A percentile compares a stretch with the other conserved stretches of the same genome.
Conservation (phyloP, 176 grass and related monocot species). For the Saccharum officinarum region DNA sequence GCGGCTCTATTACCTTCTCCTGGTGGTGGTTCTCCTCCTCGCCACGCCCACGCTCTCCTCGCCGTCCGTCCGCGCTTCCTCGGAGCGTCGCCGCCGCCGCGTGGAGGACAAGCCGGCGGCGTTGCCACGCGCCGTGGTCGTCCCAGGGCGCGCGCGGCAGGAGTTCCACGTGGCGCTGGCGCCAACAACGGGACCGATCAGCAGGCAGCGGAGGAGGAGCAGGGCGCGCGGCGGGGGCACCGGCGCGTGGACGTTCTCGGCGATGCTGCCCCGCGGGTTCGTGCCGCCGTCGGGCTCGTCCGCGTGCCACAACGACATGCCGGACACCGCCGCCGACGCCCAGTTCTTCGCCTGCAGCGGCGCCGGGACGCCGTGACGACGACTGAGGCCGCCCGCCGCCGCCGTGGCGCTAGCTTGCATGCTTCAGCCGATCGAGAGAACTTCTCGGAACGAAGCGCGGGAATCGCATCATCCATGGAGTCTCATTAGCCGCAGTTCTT, state of each 20-base stretch:
- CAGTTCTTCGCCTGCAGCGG: slow-evolving; percentile 31
- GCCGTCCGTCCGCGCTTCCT: not conserved
- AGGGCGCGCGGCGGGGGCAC: slow-evolving; percentile 1
- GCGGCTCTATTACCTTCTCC: not conserved
- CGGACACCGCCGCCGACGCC: slow-evolving; percentile 15
- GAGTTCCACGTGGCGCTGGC: not conserved
- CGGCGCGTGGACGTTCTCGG: slow-evolving; percentile 49
- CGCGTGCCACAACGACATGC: slow-evolving; percentile 62
- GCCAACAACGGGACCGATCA: not conserved
- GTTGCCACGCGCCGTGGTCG: not conserved
- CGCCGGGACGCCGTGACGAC: slow-evolving; percentile 7
- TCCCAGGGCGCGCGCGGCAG: not conserved
- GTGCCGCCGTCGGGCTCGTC: slow-evolving; percentile 59
- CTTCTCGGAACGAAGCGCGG: not conserved
- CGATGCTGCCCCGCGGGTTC: slow-evolving; percentile 65
- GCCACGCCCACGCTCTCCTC: slow-evolving; percentile 18
- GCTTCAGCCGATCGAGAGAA: not conserved
- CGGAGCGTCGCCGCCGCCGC: no score
- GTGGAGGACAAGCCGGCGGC: not conserved
- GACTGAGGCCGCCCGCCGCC: not conserved
- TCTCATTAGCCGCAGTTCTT: not conserved
- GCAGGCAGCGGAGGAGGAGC: not conserved
- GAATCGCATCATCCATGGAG: not conserved
- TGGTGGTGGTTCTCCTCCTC: not conserved
- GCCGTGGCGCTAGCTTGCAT: not conserved